phyloP scores from a whole-genome alignment of 805 yeast genomes.

The Candida multigemmis region DNA sequence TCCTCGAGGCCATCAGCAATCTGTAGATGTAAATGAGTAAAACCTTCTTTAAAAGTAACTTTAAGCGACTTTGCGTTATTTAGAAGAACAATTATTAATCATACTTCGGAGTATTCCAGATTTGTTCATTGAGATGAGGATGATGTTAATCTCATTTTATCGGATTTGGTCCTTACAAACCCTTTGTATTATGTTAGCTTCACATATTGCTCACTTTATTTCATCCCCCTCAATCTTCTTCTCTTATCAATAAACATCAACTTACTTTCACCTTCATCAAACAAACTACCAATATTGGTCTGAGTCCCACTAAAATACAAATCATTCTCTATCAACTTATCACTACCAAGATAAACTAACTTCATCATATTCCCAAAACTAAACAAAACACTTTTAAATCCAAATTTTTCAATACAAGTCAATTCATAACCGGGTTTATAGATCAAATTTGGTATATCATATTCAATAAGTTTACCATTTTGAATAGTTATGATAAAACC shows the following conservation, averaged over 20 bases:
- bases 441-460: conserved; percentile 43
- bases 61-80: too few relatives aligned
- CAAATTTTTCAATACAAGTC: conserved; percentile 60
- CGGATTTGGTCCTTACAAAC: too few relatives aligned
- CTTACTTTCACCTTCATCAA: conserved; percentile 27
- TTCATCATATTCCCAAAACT: conserved; percentile 69
- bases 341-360: conserved; percentile 67
- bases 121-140: too few relatives aligned
- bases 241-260: conserved; percentile 46
- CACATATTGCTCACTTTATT: too few relatives aligned
- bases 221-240: conserved; percentile 13
- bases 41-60: too few relatives aligned
- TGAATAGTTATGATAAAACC: conserved; percentile 67
- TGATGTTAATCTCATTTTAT: too few relatives aligned
- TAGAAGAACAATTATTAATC: too few relatives aligned
- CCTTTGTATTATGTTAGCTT: too few relatives aligned
- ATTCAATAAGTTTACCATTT: conserved; percentile 52
- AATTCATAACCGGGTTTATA: conserved; percentile 48
- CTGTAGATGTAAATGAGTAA: too few relatives aligned
- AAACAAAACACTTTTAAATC: conserved; percentile 68
- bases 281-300: conserved; percentile 11
- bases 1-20: too few relatives aligned
- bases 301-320: conserved; percentile 36
- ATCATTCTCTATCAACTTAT: conserved; percentile 56
- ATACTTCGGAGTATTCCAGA: too few relatives aligned